A percentile compares a stretch with the other conserved stretches of the same genome.
phyloP scores from a whole-genome alignment of 2,329 filamentous ascomycete species.

The Zymoseptoria ardabiliae region DNA sequence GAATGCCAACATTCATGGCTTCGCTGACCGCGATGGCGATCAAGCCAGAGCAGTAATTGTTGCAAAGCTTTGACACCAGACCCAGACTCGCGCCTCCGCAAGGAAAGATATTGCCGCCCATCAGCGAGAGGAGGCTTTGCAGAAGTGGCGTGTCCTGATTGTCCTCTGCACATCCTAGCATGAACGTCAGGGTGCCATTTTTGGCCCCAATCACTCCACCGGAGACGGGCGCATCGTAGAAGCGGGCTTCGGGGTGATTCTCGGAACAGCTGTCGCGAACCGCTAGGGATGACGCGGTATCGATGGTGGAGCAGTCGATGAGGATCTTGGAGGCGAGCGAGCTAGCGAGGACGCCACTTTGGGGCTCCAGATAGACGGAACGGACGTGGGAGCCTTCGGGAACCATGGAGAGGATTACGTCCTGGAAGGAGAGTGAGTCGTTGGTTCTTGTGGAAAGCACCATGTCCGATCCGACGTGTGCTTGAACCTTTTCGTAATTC shows the following conservation, averaged over 20 bases:
- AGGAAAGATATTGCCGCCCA: conserved; percentile 49
- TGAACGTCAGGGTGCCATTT: conserved; percentile 48
- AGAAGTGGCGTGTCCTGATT: conserved; percentile 40
- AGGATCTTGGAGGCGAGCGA: conserved; percentile 39
- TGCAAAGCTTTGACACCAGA: conserved; percentile 52
- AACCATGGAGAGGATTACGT: conserved; percentile 47
- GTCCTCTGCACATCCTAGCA: conserved; percentile 44
- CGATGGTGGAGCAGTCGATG: conserved; percentile 51
- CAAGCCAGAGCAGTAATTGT: conserved; percentile 54
- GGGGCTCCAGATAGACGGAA: conserved; percentile 43
- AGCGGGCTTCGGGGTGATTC: conserved; percentile 36
- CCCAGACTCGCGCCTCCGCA: conserved; percentile 51
- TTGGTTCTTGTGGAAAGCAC: neutral
- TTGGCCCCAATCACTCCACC: conserved; percentile 48
- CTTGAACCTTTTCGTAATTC: conserved; percentile 10
- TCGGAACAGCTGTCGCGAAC: conserved; percentile 36
- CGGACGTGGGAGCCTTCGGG: conserved; percentile 47
- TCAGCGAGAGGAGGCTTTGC: conserved; percentile 40
- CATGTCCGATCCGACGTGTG: neutral
- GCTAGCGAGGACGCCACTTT: conserved; percentile 37
- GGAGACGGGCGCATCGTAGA: conserved; percentile 49
- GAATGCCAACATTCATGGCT: conserved; percentile 55
- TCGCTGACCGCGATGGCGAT: conserved; percentile 53
- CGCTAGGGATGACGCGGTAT: conserved; percentile 44
- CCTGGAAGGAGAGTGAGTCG: conserved; percentile 25